Conservation (phyloP, 352 stramenopile species). For the Phytopythium cucurbitacearum region DNA sequence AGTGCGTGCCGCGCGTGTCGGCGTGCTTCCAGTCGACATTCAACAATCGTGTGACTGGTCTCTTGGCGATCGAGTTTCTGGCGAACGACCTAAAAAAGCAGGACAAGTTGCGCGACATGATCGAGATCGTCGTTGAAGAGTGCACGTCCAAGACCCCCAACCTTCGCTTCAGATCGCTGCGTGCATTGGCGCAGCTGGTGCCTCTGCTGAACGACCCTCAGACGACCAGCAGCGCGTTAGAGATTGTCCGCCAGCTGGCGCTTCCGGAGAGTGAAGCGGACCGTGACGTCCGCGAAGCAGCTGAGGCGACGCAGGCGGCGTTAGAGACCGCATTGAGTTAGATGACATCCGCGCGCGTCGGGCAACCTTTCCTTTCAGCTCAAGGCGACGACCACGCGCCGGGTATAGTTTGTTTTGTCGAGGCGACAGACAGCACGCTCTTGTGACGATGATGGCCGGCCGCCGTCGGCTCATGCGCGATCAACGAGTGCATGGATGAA, state of each 20-base stretch:
- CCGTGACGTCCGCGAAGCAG: constrained; percentile 71
- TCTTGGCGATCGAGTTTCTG: constrained; percentile 64
- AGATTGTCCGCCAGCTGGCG: constrained; percentile 70
- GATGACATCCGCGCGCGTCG: not conserved
- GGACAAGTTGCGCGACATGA: constrained; percentile 64
- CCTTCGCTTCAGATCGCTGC: constrained; percentile 74
- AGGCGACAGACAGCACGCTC: not conserved
- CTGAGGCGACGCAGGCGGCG: constrained; percentile 42
- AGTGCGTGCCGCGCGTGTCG: constrained; percentile 56
- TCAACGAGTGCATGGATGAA: too few relatives aligned
- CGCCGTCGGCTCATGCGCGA: too few relatives aligned
- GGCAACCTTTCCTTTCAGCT: not conserved
- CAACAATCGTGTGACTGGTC: constrained; percentile 60
- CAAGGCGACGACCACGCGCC: too few relatives aligned
- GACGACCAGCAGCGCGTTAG: constrained; percentile 65
- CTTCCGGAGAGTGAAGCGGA: constrained; percentile 58
- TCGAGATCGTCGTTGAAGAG: constrained; percentile 66
- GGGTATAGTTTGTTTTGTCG: too few relatives aligned
- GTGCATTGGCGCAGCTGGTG: constrained; percentile 59
- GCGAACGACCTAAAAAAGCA: constrained; percentile 54
- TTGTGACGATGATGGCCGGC: too few relatives aligned
- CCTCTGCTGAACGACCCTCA: constrained; percentile 61
- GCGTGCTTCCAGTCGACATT: constrained; percentile 72
- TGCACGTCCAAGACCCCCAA: constrained; percentile 79
- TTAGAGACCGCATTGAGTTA: constrained; percentile 51